Base-by-base conservation (phyloP, 2,329 filamentous ascomycete species). In the Penicillium sp. region DNA sequence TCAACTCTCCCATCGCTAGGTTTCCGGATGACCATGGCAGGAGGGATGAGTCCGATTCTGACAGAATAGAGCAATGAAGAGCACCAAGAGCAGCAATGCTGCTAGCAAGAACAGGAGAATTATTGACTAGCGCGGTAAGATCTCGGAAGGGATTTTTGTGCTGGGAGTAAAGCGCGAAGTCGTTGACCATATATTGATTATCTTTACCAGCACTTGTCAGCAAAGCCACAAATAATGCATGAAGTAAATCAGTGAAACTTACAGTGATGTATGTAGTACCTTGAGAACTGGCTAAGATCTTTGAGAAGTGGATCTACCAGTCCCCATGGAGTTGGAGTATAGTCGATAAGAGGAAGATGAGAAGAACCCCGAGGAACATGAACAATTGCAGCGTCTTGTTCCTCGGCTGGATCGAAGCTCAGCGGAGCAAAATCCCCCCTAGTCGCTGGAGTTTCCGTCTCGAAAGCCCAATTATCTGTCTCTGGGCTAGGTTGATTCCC, bases 101-200 rank as follows among this genome's bases (percentile, higher is more conserved):
- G 39, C 79, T 70, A 26, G 78, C 69, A 10, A 81, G 68, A 23
- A 78, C 66, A 6, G 78, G 75, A 39, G 77, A 75, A 19, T 72
- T 70, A 18, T 70, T 71, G 13, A 77, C 75, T 43, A 79, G 66
- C 6, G 76, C 72, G 19, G 79, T 74, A 7, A 81, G 69, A 49
- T 79, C 75, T 30, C 78, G 76, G 51, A 79, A 79, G 0, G 77
- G 77, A 35, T 81, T 81, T 14, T 74, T 70, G 1, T 74, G 71
- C 29, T 71, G 65, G 29, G 79, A 75, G 62, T 80, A 79, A 4
- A 79, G 67, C 0, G 79, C 74, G 55, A 81, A 72, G 55, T 77
- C 74, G 47, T 67, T 70, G 48, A 74, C 76, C 57, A 80, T 65
- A 50, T 70, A 59, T 47, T 70, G 66, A 51, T 71, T 70, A 58